Percentiles rank a stretch among this genome's conserved stretches.
Evolutionary conservation across 2,329 filamentous ascomycete genomes (phyloP).

Genomic region (Westerdykella ornata): DNA sequence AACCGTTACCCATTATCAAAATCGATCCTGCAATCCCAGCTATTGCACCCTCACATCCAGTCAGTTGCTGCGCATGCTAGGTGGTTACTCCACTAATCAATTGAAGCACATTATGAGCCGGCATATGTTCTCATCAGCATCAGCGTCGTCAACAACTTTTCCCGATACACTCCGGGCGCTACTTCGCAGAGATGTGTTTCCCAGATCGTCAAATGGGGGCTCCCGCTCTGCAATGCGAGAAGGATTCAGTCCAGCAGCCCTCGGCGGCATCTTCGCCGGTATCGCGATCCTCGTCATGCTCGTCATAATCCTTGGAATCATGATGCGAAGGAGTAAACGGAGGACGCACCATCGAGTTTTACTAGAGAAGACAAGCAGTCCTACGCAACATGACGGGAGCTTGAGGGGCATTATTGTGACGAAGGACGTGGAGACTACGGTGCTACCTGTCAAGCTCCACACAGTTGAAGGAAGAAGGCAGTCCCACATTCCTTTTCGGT

Average conservation of each 20-base stretch:
- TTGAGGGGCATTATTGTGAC: not conserved
- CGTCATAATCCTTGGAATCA: no score
- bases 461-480: no score
- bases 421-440: not conserved
- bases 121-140: not conserved
- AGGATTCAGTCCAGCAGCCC: no score
- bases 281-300: no score
- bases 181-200: no score
- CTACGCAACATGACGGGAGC: not conserved
- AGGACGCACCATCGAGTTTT: not conserved
- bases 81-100: no score
- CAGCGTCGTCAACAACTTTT: not conserved
- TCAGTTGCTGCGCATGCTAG: no score
- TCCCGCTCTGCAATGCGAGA: no score
- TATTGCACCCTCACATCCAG: not conserved
- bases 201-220: no score
- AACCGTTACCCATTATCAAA: not conserved
- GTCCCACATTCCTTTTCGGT: no score
- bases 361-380: not conserved
- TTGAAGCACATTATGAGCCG: not conserved
- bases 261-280: no score
- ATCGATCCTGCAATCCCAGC: not conserved
- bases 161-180: not conserved
- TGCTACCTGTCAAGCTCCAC: not conserved
- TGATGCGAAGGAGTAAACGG: not conserved